Conservation (phyloP, 345 rosid genomes). For the Eucalyptus cloeziana region DNA sequence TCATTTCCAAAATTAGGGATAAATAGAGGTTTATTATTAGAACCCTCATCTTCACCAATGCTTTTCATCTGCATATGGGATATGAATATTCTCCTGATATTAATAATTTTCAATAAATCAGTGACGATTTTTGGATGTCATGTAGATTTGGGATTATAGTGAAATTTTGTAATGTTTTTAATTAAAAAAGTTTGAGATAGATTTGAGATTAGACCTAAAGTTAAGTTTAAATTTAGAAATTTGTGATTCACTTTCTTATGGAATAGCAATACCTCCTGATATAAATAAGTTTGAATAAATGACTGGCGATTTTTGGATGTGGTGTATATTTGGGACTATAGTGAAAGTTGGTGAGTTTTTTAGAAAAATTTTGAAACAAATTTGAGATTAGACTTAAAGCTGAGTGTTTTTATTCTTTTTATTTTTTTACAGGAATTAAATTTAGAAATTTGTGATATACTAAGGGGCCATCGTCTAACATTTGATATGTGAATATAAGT, state of each 20-base stretch:
- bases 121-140: no score
- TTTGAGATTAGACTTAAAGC: background rate
- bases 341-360: background rate
- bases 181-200: no score
- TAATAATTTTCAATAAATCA: no score
- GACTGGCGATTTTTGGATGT: background rate
- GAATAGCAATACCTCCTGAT: accelerated
- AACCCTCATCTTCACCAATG: no score
- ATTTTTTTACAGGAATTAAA: background rate
- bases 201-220: no score
- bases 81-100: no score
- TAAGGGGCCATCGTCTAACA: background rate
- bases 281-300: background rate
- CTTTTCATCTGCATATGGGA: no score
- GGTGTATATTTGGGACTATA: background rate
- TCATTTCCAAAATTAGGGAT: no score
- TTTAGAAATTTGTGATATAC: background rate
- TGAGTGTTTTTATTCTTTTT: background rate
- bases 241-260: background rate
- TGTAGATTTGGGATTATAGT: no score
- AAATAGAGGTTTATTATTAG: no score
- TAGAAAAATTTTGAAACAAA: accelerated
- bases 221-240: no score
- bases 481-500: background rate
- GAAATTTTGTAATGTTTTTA: no score